Conservation (phyloP, 495 filamentous ascomycete species). For the Echria macrotheca region DNA sequence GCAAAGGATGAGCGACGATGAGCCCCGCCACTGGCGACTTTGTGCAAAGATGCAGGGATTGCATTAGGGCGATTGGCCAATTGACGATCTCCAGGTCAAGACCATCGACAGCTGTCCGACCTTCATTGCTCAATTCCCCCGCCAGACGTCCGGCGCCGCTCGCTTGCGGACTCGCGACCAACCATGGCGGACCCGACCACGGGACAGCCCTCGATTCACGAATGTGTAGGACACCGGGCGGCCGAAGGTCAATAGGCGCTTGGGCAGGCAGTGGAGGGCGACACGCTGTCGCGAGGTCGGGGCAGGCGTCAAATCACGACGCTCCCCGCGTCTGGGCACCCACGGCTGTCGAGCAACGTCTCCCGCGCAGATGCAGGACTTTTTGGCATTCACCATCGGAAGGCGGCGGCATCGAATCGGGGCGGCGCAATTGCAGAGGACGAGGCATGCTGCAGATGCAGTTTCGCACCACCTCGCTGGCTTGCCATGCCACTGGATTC, state of each 20-base stretch:
- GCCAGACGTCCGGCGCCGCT: too few relatives aligned
- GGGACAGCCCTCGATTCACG: background rate
- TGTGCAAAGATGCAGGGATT: constrained; percentile 9
- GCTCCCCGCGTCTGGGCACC: constrained; percentile 1
- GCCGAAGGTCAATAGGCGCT: background rate
- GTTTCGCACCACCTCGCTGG: too few relatives aligned
- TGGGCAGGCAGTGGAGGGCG: constrained; percentile 1
- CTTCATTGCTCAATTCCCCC: constrained; percentile 11
- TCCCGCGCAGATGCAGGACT: background rate
- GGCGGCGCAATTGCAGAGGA: background rate
- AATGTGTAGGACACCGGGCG: background rate
- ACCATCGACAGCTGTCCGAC: constrained; percentile 10
- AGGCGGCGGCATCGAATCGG: background rate
- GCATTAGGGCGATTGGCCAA: constrained; percentile 17
- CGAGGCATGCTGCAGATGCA: constrained; percentile 6
- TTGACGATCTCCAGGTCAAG: constrained; percentile 1
- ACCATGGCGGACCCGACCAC: background rate
- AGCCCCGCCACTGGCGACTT: too few relatives aligned
- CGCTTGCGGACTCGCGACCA: too few relatives aligned
- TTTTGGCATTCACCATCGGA: background rate
- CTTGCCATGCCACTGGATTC: too few relatives aligned
- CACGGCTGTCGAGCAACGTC: background rate
- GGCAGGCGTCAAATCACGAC: constrained; percentile 6
- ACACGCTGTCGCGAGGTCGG: constrained; percentile 2
- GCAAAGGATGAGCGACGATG: too few relatives aligned